Evolutionary conservation across 352 stramenopile genomes (phyloP).

Genomic region (Phytophthora ramorum): DNA sequence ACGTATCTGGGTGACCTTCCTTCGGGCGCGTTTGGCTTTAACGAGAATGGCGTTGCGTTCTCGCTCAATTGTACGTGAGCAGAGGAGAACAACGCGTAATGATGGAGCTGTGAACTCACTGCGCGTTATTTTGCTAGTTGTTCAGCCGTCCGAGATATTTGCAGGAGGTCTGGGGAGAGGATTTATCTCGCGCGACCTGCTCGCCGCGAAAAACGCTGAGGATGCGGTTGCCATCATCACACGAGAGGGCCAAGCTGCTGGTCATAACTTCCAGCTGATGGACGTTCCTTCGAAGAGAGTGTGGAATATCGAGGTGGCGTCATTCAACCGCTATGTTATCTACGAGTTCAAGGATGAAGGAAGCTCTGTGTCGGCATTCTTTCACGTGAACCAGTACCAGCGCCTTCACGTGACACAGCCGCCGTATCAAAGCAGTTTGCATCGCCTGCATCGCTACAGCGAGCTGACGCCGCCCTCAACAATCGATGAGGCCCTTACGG

Average conservation of each 20-base stretch:
- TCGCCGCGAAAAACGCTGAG: conserved; percentile 45
- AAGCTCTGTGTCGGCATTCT: conserved; percentile 48
- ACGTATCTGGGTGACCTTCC: conserved; percentile 81
- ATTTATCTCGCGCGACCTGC: conserved; percentile 73
- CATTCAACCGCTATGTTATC: conserved; percentile 57
- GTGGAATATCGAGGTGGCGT: conserved; percentile 78
- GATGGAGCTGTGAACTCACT: background rate
- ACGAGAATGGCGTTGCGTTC: conserved; percentile 72
- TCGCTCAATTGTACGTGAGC: conserved; percentile 75
- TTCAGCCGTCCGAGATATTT: conserved; percentile 68
- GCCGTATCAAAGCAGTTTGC: conserved; percentile 70
- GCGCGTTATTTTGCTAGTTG: conserved; percentile 43
- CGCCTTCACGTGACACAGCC: conserved; percentile 64
- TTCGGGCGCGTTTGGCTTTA: conserved; percentile 77
- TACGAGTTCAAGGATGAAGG: conserved; percentile 42
- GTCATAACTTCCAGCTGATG: conserved; percentile 87
- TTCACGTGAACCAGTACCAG: conserved; percentile 84
- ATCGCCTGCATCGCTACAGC: conserved; percentile 68
- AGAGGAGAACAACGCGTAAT: background rate
- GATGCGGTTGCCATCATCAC: conserved; percentile 69
- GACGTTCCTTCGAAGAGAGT: conserved; percentile 49
- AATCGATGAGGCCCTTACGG: conserved; percentile 47
- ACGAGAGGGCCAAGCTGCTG: conserved; percentile 53
- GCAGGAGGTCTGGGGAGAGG: conserved; percentile 67
- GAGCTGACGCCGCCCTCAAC: conserved; percentile 49